These are phyloP conservation scores for Trichoderma oligosporum DNA, from an alignment of 2,329 filamentous ascomycete genomes.

Conservation along the genomic window DNA sequence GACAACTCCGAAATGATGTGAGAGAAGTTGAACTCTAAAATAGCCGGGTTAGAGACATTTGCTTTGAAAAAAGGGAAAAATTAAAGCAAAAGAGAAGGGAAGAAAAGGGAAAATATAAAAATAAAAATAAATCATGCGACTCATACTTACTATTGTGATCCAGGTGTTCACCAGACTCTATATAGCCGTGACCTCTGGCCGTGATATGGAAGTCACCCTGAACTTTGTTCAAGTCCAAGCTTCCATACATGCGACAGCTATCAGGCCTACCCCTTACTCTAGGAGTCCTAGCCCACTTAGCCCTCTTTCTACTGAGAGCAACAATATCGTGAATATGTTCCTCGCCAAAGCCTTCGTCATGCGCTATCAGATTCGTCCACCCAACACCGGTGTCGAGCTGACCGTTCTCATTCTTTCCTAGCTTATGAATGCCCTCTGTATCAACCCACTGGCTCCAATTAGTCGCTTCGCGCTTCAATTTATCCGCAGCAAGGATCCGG, in stretches of 20 bases:
- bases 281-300: slow-evolving; percentile 74
- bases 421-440: slow-evolving; percentile 59
- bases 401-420: slow-evolving; percentile 55
- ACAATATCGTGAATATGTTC: slow-evolving; percentile 92
- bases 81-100: background rate
- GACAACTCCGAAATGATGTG: slow-evolving; percentile 95
- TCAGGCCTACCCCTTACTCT: slow-evolving; percentile 58
- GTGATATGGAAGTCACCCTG: slow-evolving; percentile 99
- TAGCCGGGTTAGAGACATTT: slow-evolving; percentile 23
- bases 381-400: slow-evolving; percentile 54
- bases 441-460: slow-evolving; percentile 80
- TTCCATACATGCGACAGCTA: slow-evolving; percentile 86
- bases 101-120: no score
- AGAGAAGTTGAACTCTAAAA: slow-evolving; percentile 87
- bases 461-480: slow-evolving; percentile 72
- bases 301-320: slow-evolving; percentile 59
- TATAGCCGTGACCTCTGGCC: slow-evolving; percentile 90
- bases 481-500: slow-evolving; percentile 75
- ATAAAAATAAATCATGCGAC: no score
- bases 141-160: slow-evolving; percentile 71
- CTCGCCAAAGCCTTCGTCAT: slow-evolving; percentile 68
- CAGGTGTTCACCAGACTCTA: slow-evolving; percentile 71
- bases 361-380: slow-evolving; percentile 42
- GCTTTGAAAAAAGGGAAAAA: background rate
- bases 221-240: slow-evolving; percentile 89